phyloP scores from a whole-genome alignment of 495 filamentous ascomycete genomes.

The Beverwykella pulmonaria region DNA sequence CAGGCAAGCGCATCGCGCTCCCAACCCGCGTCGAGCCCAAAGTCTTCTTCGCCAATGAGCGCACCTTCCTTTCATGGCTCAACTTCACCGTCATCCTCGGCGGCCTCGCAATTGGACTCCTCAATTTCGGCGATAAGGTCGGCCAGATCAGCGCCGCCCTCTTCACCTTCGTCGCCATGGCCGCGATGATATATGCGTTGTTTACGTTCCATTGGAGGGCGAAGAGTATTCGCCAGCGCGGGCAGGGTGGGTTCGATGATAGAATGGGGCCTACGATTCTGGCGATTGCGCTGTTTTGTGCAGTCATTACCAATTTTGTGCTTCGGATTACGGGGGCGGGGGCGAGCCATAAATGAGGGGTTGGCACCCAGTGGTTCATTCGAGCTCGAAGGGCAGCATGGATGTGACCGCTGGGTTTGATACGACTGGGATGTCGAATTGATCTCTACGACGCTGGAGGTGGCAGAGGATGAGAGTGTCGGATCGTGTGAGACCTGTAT shows the following conservation, averaged over 20 bases:
- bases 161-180: slow-evolving; percentile 94
- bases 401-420: too few relatives aligned
- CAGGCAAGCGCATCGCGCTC: slow-evolving; percentile 97
- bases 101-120: slow-evolving; percentile 89
- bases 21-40: slow-evolving; percentile 98
- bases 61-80: slow-evolving; percentile 98
- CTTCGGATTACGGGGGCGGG: slow-evolving; percentile 67
- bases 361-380: too few relatives aligned
- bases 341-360: slow-evolving; percentile 16
- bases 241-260: slow-evolving; percentile 96
- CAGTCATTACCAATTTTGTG: slow-evolving; percentile 92
- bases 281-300: slow-evolving; percentile 78
- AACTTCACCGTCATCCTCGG: slow-evolving; percentile 99
- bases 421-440: too few relatives aligned
- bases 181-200: slow-evolving; percentile 91
- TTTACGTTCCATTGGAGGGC: slow-evolving; percentile 97
- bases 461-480: background rate
- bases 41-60: slow-evolving; percentile 99
- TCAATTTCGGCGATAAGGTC: slow-evolving; percentile 95
- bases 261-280: slow-evolving; percentile 88
- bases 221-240: slow-evolving; percentile 84
- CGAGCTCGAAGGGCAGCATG: too few relatives aligned
- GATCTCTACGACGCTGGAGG: too few relatives aligned
- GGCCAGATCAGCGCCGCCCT: slow-evolving; percentile 89
- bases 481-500: too few relatives aligned